phyloP scores from a whole-genome alignment of 2,329 filamentous ascomycete species.

The Stachybotrys elegans region DNA sequence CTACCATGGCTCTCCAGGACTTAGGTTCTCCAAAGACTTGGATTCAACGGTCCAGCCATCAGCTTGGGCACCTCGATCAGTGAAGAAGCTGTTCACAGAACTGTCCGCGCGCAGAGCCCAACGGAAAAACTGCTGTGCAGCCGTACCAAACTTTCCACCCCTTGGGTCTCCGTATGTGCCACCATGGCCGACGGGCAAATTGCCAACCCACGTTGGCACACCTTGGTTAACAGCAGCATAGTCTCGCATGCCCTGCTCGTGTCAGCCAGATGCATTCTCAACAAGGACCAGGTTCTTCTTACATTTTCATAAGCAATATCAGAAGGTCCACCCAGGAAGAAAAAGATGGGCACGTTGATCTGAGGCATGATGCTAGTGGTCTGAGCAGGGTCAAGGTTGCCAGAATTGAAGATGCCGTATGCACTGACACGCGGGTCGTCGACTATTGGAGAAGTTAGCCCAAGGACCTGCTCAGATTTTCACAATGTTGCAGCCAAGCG shows the following conservation, averaged over 20 bases:
- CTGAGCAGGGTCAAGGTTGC: slow-evolving; percentile 7
- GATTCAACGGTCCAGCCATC: slow-evolving; percentile 8
- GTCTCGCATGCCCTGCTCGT: slow-evolving; percentile 12
- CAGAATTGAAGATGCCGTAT: slow-evolving; percentile 20
- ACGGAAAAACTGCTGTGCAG: slow-evolving; percentile 6
- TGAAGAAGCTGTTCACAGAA: not conserved
- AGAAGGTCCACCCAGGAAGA: slow-evolving; percentile 11
- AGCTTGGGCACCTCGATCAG: slow-evolving; percentile 1
- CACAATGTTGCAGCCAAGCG: no score
- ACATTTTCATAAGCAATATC: slow-evolving; percentile 16
- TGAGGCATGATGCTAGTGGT: slow-evolving; percentile 7
- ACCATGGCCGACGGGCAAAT: slow-evolving; percentile 13
- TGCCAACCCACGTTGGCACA: slow-evolving; percentile 14
- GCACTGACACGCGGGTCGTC: slow-evolving; percentile 14
- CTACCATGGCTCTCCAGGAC: not conserved
- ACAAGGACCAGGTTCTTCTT: not conserved
- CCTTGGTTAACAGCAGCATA: slow-evolving; percentile 9
- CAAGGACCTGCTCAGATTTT: not conserved
- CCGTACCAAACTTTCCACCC: slow-evolving; percentile 13
- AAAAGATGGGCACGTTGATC: slow-evolving; percentile 13
- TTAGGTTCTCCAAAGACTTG: not conserved
- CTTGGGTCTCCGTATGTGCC: slow-evolving; percentile 13
- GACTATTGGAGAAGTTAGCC: not conserved
- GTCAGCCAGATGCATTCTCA: not conserved
- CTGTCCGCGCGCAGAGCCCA: slow-evolving; percentile 6